Base-by-base conservation (phyloP, 176 grass and related monocot genomes). In the Themeda triandra region DNA sequence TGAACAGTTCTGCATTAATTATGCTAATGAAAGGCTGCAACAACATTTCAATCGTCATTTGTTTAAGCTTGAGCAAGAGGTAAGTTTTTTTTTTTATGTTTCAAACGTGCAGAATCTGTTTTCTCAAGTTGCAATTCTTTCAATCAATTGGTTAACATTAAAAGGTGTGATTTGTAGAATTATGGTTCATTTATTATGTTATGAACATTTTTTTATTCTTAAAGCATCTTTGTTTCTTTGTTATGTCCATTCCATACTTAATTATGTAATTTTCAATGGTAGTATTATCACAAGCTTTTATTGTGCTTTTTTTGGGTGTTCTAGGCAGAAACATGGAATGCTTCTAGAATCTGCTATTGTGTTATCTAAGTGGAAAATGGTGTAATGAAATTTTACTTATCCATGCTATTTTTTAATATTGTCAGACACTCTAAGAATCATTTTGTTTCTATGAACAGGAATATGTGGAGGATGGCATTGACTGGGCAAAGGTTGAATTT, bases 1-100 rank as follows among this genome's bases (percentile, higher is more conserved):
- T 72, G 96, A 99, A 92, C 96, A 99, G 80, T 99, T 99, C 84
- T 99, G 96, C 75, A 99, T 99, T 76, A 99, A 99, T 79, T 99
- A 96, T 86, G 91, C 96, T 40, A 99, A 99, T 80, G 96, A 99
- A 88, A 96, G 96, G 85, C 83, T 99, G 27, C 96, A 99, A 42
- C 96, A 99, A 85, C 93, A 99, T 90, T 99, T 99, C 88, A 99
- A 99, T 44, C 91, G 96, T 35, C 96, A 99, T 78, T 83, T 99
- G 91, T 99, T 99, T 84, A 99, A 99, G 83, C 89, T 99, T 31
- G 93, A 99, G 54, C 96, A 99, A 84, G 96, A 99, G 80, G 93
- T 95, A 73, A 73, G 53, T 31, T 84, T 25, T 46, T 25, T 46
- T 78, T 82, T 59, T 41, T 63, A 23, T 83, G 33, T 48, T 80